phyloP scores from a whole-genome alignment of 257 asterid genomes.

The Solanum rostratum region DNA sequence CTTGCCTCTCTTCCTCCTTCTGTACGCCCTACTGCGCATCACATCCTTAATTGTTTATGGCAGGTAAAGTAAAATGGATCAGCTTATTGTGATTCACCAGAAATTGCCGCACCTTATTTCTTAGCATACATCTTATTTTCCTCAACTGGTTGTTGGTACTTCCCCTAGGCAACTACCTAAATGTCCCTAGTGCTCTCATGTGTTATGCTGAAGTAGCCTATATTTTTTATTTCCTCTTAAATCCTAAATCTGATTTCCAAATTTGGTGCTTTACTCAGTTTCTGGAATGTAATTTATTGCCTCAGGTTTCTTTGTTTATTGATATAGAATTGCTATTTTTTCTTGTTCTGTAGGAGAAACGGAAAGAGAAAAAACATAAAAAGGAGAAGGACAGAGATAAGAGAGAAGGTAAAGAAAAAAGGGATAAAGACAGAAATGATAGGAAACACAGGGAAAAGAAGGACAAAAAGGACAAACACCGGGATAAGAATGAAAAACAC shows the following conservation, averaged over 20 bases:
- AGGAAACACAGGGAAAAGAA: constrained; percentile 54
- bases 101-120: not conserved
- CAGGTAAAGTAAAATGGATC: not conserved
- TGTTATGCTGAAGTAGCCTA: not conserved
- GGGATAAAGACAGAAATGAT: constrained; percentile 50
- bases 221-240: not conserved
- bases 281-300: not conserved
- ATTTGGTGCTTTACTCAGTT: not conserved
- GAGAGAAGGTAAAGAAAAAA: constrained; percentile 46
- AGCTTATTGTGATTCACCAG: not conserved
- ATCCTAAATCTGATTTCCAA: not conserved
- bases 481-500: constrained; percentile 44
- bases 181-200: not conserved
- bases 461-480: constrained; percentile 52
- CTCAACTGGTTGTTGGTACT: not conserved
- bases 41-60: not conserved
- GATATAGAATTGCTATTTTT: not conserved
- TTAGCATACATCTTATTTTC: not conserved
- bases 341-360: constrained; percentile 42
- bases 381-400: constrained; percentile 56
- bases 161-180: not conserved
- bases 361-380: constrained; percentile 51
- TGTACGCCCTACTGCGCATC: not conserved
- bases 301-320: not conserved
- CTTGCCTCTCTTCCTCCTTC: not conserved